phyloP scores from a whole-genome alignment of 2,329 filamentous ascomycete genomes.

The Pseudodiploospora longispora region DNA sequence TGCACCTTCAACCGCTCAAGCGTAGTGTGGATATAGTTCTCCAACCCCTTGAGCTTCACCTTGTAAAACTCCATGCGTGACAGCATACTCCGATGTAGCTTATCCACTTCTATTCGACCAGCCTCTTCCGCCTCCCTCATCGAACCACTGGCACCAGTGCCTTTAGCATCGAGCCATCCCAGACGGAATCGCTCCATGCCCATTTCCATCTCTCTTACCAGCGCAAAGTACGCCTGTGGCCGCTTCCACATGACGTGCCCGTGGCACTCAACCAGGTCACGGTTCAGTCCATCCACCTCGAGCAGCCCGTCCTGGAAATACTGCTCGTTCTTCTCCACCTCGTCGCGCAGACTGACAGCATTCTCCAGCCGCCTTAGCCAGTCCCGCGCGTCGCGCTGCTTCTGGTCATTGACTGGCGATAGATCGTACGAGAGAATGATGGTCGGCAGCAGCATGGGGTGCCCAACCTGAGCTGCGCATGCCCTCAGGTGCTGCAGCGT shows the following conservation, averaged over 20 bases:
- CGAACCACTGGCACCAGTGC: slow-evolving; percentile 8
- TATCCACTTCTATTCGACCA: slow-evolving; percentile 28
- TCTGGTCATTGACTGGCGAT: slow-evolving; percentile 46
- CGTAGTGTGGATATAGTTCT: slow-evolving; percentile 56
- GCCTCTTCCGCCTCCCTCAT: slow-evolving; percentile 17
- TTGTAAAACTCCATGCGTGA: slow-evolving; percentile 51
- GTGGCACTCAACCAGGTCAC: slow-evolving; percentile 56
- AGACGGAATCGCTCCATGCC: slow-evolving; percentile 38
- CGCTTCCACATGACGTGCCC: slow-evolving; percentile 55
- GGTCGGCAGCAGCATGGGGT: slow-evolving; percentile 51
- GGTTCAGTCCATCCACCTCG: slow-evolving; percentile 52
- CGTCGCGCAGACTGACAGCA: slow-evolving; percentile 51
- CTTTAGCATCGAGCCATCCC: slow-evolving; percentile 13
- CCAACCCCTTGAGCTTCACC: slow-evolving; percentile 52
- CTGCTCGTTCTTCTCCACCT: slow-evolving; percentile 47
- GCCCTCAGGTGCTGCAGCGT: slow-evolving; percentile 42
- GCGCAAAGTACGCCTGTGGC: slow-evolving; percentile 51
- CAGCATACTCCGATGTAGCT: slow-evolving; percentile 44
- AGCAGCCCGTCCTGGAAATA: slow-evolving; percentile 46
- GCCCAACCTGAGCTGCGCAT: slow-evolving; percentile 42
- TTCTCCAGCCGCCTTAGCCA: slow-evolving; percentile 55
- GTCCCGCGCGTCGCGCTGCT: slow-evolving; percentile 54
- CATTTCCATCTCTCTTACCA: slow-evolving; percentile 39
- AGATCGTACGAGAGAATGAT: slow-evolving; percentile 53
- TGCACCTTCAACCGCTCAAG: slow-evolving; percentile 54